These are phyloP conservation scores for Euptelea pleiosperma DNA, from an alignment of 164 flowering plant species.

Conservation along the genomic window DNA sequence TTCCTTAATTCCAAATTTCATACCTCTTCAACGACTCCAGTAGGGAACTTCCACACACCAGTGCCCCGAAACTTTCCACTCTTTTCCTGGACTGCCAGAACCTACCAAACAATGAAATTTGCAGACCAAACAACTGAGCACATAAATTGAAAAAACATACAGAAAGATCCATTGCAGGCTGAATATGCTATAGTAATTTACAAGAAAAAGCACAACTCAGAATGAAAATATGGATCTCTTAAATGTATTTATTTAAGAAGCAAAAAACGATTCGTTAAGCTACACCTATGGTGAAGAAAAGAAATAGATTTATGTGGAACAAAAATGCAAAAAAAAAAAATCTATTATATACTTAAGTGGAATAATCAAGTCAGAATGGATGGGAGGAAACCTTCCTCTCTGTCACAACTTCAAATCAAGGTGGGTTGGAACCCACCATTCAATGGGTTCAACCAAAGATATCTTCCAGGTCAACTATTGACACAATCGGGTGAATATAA, in stretches of 20 bases:
- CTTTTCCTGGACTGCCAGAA: constrained; percentile 47
- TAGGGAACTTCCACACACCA: constrained; percentile 47
- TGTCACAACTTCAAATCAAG: too few relatives aligned
- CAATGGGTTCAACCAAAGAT: too few relatives aligned
- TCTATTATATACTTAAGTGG: neutral
- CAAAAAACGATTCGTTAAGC: too few relatives aligned
- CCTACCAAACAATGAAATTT: constrained; percentile 20
- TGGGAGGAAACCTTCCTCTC: too few relatives aligned
- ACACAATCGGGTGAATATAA: too few relatives aligned
- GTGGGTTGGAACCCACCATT: too few relatives aligned
- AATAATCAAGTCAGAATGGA: neutral
- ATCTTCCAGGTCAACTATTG: too few relatives aligned
- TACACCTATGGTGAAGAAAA: too few relatives aligned
- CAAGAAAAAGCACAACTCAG: too few relatives aligned
- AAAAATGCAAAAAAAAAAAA: neutral
- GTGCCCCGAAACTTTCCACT: constrained; percentile 31
- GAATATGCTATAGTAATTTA: too few relatives aligned
- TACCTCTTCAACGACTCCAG: constrained; percentile 41
- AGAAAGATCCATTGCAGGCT: neutral
- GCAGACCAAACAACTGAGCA: constrained; percentile 9
- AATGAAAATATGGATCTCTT: too few relatives aligned
- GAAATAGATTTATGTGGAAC: neutral
- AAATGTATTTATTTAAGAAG: too few relatives aligned
- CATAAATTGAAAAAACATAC: neutral
- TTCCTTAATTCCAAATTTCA: neutral